These are phyloP conservation scores for Lachancea sp. DNA, from an alignment of 805 yeast species.

Conservation along the genomic window DNA sequence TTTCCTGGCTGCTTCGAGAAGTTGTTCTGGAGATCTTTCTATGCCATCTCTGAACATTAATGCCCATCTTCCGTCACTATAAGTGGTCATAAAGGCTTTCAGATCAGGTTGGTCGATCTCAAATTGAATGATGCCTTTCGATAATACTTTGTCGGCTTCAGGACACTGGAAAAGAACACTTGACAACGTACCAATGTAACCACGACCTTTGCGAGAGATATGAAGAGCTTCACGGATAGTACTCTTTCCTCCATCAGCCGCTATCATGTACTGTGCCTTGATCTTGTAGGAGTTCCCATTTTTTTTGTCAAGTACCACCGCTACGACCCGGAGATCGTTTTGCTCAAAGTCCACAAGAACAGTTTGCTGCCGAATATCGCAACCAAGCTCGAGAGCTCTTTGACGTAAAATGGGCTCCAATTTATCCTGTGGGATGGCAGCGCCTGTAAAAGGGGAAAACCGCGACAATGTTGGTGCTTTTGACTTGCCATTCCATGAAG, in stretches of 20 bases:
- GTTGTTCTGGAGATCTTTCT: background rate
- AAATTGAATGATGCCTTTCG: background rate
- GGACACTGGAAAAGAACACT: slow-evolving; percentile 3
- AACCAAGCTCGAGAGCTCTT: background rate
- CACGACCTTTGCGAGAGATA: background rate
- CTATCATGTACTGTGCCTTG: slow-evolving; percentile 2
- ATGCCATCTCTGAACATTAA: slow-evolving; percentile 1
- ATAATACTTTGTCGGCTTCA: background rate
- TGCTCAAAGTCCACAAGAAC: background rate
- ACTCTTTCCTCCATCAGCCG: slow-evolving; percentile 2
- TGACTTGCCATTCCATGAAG: background rate
- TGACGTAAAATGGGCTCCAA: background rate
- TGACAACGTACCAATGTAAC: background rate
- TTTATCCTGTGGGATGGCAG: slow-evolving; percentile 2
- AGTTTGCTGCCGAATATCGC: background rate
- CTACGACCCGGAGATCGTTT: background rate
- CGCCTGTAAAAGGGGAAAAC: background rate
- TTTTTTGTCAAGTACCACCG: background rate
- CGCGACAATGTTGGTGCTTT: background rate
- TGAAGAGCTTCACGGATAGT: background rate
- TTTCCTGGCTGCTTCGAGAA: background rate
- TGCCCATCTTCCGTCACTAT: slow-evolving; percentile 3
- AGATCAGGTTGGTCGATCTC: slow-evolving; percentile 3
- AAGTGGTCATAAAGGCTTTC: slow-evolving; percentile 1
- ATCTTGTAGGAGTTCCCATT: background rate